Conservation (phyloP, 1,284 basidiomycete species). For the Pisolithus thermaeus region DNA sequence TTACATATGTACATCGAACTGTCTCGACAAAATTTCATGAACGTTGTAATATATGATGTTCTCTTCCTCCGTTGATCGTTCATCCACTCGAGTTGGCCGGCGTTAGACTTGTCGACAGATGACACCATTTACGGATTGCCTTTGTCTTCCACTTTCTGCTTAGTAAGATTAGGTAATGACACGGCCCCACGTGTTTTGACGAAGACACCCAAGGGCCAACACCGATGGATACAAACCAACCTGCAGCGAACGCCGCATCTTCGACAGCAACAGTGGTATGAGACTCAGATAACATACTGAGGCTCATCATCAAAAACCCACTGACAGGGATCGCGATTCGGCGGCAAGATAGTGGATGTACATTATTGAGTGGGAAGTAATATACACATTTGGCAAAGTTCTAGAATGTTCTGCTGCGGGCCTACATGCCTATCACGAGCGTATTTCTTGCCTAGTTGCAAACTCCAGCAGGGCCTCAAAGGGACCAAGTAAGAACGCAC, state of each 20-base stretch:
- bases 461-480: not conserved
- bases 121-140: too few relatives aligned
- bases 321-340: not conserved
- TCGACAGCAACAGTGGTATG: not conserved
- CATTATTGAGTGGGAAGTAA: slow-evolving; percentile 8
- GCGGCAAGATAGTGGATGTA: not conserved
- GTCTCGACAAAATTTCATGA: not conserved
- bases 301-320: not conserved
- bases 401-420: slow-evolving; percentile 20
- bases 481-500: too few relatives aligned
- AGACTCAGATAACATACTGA: not conserved
- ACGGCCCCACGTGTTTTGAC: too few relatives aligned
- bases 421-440: not conserved
- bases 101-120: too few relatives aligned
- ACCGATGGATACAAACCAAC: too few relatives aligned
- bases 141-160: too few relatives aligned
- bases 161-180: too few relatives aligned
- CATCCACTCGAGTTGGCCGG: too few relatives aligned
- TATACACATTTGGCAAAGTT: slow-evolving; percentile 14
- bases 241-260: too few relatives aligned
- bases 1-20: not conserved
- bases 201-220: too few relatives aligned
- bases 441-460: not conserved
- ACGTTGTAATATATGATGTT: not conserved
- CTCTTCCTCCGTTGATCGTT: too few relatives aligned